Base-by-base conservation (phyloP, 805 yeast genomes). In the Lipomyces mesembrius region DNA sequence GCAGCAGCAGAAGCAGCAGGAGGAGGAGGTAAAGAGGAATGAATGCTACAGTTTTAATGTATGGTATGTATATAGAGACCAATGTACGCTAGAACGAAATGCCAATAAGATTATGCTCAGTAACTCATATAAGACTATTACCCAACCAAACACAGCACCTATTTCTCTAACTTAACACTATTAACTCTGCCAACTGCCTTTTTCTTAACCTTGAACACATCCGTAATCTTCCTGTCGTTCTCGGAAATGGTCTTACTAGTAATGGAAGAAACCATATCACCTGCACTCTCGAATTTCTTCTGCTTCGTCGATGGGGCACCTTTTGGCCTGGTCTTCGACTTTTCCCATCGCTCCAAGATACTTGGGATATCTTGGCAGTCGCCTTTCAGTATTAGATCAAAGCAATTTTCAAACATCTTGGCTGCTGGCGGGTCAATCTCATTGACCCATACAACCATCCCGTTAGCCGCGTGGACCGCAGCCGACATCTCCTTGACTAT, bases 381-480 rank as follows among this genome's bases (percentile, higher is more conserved):
- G 7, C 91, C 92, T 14, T 83, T 80, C 12, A 88, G 84, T 7
- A 86, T 79, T 59, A 88, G 75, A 73, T 88, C 92, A 67, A 88
- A 80, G 65, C 81, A 75, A 34, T 84, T 86, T 82, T 87, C 69
- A 81, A 80, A 49, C 83, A 80, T 60, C 82, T 81, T 77, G 20
- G 73, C 71, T 1, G 73, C 72, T 9, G 74, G 74, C 14, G 68
- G 69, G 59, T 81, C 81, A 57, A 87, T 90, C 35, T 81, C 78
- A 72, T 87, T 87, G 25, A 87, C 74, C 88, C 90, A 88, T 3
- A 88, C 81, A 1, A 87, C 84, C 66, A 84, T 83, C 0, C 91
- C 91, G 60, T 81, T 83, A 29, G 82, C 81, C 1, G 85, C 79
- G 70, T 83, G 87, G 2, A 88, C 86, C 6, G 83, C 82, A 65